Percentiles rank a stretch among this genome's conserved stretches.
Conservation (phyloP, 768 basidiomycete genomes). For the Boletus edulis region DNA sequence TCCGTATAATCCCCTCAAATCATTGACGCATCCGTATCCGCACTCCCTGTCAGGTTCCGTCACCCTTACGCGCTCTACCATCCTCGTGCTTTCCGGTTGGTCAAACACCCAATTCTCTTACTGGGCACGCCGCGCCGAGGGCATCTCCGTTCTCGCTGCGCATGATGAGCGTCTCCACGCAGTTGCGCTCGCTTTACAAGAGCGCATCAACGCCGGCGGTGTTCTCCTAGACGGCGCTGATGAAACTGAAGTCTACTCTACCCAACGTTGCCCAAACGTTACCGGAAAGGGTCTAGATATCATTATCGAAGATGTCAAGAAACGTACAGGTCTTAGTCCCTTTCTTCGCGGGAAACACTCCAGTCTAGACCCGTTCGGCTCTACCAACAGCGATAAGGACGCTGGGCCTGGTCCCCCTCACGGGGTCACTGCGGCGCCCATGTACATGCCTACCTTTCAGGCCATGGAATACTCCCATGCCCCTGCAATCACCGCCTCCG, state of each 20-base stretch:
- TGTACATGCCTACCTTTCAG: constrained; percentile 42
- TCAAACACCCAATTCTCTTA: constrained; percentile 55
- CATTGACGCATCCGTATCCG: constrained; percentile 39
- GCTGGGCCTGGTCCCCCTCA: constrained; percentile 28
- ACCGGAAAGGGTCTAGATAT: constrained; percentile 51
- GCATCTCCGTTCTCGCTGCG: constrained; percentile 43
- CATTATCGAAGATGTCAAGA: constrained; percentile 48
- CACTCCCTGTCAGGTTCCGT: constrained; percentile 42
- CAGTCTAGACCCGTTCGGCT: constrained; percentile 48
- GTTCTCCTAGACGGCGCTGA: constrained; percentile 29
- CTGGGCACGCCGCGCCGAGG: constrained; percentile 51
- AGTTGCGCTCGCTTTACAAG: constrained; percentile 41
- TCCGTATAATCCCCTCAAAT: constrained; percentile 52
- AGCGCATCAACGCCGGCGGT: constrained; percentile 36
- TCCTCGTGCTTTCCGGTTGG: constrained; percentile 49
- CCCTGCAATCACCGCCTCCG: constrained; percentile 30
- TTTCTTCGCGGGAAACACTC: constrained; percentile 52
- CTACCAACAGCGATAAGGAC: constrained; percentile 36
- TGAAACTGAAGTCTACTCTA: constrained; percentile 20
- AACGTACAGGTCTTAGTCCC: constrained; percentile 44
- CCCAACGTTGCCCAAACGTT: constrained; percentile 38
- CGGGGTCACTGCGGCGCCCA: constrained; percentile 24
- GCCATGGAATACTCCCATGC: constrained; percentile 37
- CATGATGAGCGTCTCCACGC: constrained; percentile 40
- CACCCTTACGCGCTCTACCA: constrained; percentile 45